Percentiles rank a stretch among this genome's conserved stretches.
Conservation (phyloP, 2,329 filamentous ascomycete genomes). For the Colletotrichum tabaci region DNA sequence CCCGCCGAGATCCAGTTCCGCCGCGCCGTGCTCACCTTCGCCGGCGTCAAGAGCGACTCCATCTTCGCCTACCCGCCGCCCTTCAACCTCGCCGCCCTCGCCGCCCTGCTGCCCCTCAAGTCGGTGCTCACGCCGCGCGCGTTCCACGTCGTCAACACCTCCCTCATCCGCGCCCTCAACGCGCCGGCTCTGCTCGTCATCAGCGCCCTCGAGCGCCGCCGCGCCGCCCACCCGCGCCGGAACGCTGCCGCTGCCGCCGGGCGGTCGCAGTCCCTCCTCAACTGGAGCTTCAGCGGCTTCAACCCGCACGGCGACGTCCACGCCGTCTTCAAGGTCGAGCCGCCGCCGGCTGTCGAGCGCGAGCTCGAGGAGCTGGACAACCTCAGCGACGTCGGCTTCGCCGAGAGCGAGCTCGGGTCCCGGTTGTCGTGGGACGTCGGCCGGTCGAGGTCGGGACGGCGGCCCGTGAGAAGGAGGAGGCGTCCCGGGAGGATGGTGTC, state of each 20-base stretch:
- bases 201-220: slow-evolving; percentile 71
- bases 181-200: slow-evolving; percentile 74
- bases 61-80: slow-evolving; percentile 80
- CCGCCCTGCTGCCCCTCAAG: slow-evolving; percentile 77
- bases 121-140: slow-evolving; percentile 72
- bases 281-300: slow-evolving; percentile 50
- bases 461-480: slow-evolving; percentile 21
- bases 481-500: slow-evolving; percentile 30
- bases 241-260: slow-evolving; percentile 45
- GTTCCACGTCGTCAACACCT: slow-evolving; percentile 82
- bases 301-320: slow-evolving; percentile 73
- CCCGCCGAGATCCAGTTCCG: slow-evolving; percentile 81
- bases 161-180: slow-evolving; percentile 74
- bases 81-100: slow-evolving; percentile 78
- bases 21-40: slow-evolving; percentile 79
- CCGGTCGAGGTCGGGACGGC: slow-evolving; percentile 18
- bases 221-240: slow-evolving; percentile 59
- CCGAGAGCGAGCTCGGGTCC: slow-evolving; percentile 28
- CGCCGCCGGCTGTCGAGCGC: slow-evolving; percentile 59
- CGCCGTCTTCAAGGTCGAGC: slow-evolving; percentile 72
- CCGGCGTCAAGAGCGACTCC: slow-evolving; percentile 81
- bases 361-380: slow-evolving; percentile 48
- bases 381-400: slow-evolving; percentile 39
- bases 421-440: slow-evolving; percentile 18
- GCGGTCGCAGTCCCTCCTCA: slow-evolving; percentile 35